Conservation (phyloP, 2,329 filamentous ascomycete genomes). For the Paramyrothecium sp. region DNA sequence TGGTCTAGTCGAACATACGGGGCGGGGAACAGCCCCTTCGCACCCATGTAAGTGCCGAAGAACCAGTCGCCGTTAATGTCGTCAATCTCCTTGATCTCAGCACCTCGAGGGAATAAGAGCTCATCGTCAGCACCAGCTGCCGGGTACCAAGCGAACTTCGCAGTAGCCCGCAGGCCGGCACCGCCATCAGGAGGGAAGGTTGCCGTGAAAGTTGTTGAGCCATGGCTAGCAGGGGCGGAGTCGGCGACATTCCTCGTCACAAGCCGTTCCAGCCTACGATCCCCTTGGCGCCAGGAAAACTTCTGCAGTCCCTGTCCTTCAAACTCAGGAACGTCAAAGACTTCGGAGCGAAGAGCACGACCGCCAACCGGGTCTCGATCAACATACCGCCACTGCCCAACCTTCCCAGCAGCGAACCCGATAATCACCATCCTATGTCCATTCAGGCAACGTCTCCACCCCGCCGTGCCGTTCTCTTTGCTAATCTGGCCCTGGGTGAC, state of each 20-base stretch:
- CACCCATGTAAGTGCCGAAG: conserved; percentile 81
- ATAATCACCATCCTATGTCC: conserved; percentile 85
- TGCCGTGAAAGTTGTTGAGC: conserved; percentile 20
- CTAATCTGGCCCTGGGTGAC: conserved; percentile 64
- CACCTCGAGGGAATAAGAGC: conserved; percentile 77
- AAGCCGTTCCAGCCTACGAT: conserved; percentile 41
- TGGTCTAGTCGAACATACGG: conserved; percentile 62
- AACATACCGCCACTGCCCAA: conserved; percentile 66
- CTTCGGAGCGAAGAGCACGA: conserved; percentile 61
- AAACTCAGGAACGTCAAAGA: conserved; percentile 35
- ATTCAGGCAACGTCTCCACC: conserved; percentile 79
- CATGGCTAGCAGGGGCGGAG: conserved; percentile 33
- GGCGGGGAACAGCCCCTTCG: conserved; percentile 76
- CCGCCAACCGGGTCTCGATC: conserved; percentile 78
- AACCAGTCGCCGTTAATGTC: conserved; percentile 92
- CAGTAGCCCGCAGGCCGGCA: conserved; percentile 60
- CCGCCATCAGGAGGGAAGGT: conserved; percentile 75
- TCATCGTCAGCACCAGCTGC: conserved; percentile 66
- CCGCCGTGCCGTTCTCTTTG: conserved; percentile 71
- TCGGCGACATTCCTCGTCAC: conserved; percentile 51
- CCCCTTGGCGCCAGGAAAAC: conserved; percentile 50
- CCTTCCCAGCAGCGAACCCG: conserved; percentile 67
- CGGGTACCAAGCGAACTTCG: conserved; percentile 79
- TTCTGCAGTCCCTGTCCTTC: conserved; percentile 36
- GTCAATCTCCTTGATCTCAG: conserved; percentile 79